A percentile compares a stretch with the other conserved stretches of the same genome.
Conservation (phyloP, 371 early-diverging fungal species). For the Parasitella parasitica region DNA sequence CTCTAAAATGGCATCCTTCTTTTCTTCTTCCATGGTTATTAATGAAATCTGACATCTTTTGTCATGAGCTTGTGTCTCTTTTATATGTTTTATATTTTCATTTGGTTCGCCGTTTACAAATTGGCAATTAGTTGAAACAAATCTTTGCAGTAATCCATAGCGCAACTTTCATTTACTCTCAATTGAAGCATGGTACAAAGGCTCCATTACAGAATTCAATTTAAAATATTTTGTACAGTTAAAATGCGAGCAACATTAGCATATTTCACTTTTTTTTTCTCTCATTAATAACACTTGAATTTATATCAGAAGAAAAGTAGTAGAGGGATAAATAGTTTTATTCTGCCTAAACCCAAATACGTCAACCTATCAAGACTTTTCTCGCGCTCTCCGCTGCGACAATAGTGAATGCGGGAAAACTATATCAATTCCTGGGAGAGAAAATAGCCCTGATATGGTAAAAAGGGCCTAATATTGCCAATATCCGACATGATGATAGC, state of each 20-base stretch:
- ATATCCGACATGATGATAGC: not conserved
- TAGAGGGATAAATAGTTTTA: not conserved
- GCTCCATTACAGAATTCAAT: not conserved
- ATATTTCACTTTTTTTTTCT: not conserved
- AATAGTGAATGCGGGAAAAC: not conserved
- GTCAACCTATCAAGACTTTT: not conserved
- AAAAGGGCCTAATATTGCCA: not conserved
- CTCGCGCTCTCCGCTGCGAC: not conserved
- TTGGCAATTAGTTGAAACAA: not conserved
- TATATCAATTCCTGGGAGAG: not conserved
- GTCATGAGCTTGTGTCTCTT: not conserved
- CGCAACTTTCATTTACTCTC: not conserved
- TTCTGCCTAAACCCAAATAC: not conserved
- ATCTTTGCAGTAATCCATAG: not conserved
- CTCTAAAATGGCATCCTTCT: not conserved
- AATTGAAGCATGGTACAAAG: not conserved
- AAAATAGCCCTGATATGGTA: not conserved
- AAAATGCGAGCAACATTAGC: not conserved
- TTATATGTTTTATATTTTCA: not conserved
- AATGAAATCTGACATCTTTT: not conserved
- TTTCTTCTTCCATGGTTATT: not conserved
- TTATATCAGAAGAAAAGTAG: not conserved
- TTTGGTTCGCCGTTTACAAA: not conserved
- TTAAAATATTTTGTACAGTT: not conserved
- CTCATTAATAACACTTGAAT: not conserved